Conservation (phyloP, 2,329 filamentous ascomycete genomes). For the Phialophora tarda region DNA sequence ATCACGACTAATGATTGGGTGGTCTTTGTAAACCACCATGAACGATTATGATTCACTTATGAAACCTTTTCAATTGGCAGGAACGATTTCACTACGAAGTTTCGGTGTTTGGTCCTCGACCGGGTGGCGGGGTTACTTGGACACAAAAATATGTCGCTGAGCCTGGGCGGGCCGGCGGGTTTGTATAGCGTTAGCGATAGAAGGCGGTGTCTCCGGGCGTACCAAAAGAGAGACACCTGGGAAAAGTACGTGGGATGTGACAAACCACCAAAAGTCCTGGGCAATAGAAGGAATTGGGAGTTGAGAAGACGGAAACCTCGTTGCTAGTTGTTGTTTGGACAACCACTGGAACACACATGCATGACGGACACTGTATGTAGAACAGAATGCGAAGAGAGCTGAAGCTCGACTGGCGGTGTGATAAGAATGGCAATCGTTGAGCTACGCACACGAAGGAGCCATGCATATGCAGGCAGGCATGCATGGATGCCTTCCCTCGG, state of each 20-base stretch:
- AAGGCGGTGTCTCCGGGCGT: neutral
- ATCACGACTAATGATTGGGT: slow-evolving; percentile 34
- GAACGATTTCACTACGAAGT: slow-evolving; percentile 17
- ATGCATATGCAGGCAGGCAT: neutral
- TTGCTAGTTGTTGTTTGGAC: neutral
- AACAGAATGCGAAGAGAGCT: neutral
- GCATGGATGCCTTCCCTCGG: neutral
- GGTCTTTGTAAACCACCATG: slow-evolving; percentile 23
- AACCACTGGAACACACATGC: neutral
- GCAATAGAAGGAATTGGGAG: neutral
- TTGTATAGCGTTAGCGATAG: neutral
- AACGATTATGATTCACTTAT: slow-evolving; percentile 30
- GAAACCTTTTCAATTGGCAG: slow-evolving; percentile 15
- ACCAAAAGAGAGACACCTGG: neutral
- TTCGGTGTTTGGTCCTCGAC: neutral
- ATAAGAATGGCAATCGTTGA: neutral
- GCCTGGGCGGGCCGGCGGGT: too few species aligned
- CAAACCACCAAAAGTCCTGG: neutral
- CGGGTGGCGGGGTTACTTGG: neutral
- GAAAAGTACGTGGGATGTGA: neutral
- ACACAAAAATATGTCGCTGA: neutral
- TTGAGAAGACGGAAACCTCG: neutral
- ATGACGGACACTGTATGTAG: neutral
- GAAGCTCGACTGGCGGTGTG: neutral
- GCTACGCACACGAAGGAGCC: neutral